These are phyloP conservation scores for Exophiala lecanii-corni DNA, from an alignment of 2,329 filamentous ascomycete genomes.

Conservation along the genomic window DNA sequence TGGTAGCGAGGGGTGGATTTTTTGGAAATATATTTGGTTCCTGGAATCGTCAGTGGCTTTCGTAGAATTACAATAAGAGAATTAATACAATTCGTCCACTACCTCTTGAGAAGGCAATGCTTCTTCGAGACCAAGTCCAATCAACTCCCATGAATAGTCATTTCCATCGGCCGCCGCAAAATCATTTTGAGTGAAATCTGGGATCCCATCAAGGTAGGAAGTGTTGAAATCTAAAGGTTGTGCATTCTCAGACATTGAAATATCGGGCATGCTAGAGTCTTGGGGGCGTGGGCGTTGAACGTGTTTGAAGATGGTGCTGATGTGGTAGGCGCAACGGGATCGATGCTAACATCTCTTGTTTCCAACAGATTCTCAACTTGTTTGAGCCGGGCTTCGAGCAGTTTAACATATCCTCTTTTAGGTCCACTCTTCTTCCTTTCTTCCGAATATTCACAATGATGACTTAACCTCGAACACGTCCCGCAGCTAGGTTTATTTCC, in stretches of 20 bases:
- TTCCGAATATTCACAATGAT: slow-evolving; percentile 87
- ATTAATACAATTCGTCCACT: slow-evolving; percentile 72
- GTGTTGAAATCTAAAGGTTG: slow-evolving; percentile 17
- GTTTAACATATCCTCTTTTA: slow-evolving; percentile 91
- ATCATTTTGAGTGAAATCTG: slow-evolving; percentile 27
- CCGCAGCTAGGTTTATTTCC: slow-evolving; percentile 78
- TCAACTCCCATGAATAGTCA: slow-evolving; percentile 76
- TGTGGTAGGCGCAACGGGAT: neutral
- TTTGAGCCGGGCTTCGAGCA: slow-evolving; percentile 76
- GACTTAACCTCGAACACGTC: slow-evolving; percentile 80
- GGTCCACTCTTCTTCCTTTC: slow-evolving; percentile 90
- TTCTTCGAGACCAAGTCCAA: slow-evolving; percentile 77
- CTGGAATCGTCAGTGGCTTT: slow-evolving; percentile 42
- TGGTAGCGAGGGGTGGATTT: slow-evolving; percentile 77
- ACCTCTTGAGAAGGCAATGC: slow-evolving; percentile 71
- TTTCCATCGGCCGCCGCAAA: slow-evolving; percentile 26
- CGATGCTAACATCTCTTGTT: slow-evolving; percentile 14
- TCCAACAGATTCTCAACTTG: slow-evolving; percentile 27
- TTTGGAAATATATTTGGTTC: slow-evolving; percentile 83
- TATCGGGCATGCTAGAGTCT: slow-evolving; percentile 8
- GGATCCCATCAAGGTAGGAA: slow-evolving; percentile 14
- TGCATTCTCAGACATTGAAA: slow-evolving; percentile 16
- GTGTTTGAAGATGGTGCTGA: neutral
- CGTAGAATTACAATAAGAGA: neutral
- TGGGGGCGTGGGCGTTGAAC: slow-evolving; percentile 5